Percentiles rank a stretch among this genome's conserved stretches.
Evolutionary conservation across 306 rosid genomes (phyloP).

Genomic region (Leucaena leucocephala): DNA sequence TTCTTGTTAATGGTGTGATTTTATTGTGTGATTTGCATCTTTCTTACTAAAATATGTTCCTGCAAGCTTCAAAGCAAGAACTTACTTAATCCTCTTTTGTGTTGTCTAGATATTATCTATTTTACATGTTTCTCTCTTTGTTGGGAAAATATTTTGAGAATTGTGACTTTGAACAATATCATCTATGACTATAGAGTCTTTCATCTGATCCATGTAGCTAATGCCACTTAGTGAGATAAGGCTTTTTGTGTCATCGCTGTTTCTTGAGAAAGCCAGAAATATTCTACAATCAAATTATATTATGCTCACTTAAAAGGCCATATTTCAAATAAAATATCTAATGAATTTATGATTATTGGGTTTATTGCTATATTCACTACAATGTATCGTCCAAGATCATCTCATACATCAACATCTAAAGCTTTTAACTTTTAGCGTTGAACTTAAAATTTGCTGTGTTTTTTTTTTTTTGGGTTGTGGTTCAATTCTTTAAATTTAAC

Average conservation of each 20-base stretch:
- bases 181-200: neutral
- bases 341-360: neutral
- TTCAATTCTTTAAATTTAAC: constrained; percentile 2
- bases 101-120: neutral
- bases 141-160: neutral
- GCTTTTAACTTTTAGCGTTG: neutral
- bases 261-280: neutral
- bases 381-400: neutral
- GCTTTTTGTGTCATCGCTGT: neutral
- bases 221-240: no score
- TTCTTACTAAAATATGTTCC: neutral
- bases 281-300: neutral
- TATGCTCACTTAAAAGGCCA: neutral
- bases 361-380: no score
- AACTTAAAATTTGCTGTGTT: neutral
- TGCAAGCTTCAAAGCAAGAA: constrained; percentile 1
- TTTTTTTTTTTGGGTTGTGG: neutral
- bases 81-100: neutral
- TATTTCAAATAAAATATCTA: neutral
- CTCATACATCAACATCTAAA: neutral
- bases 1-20: constrained; percentile 2
- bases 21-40: neutral
- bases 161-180: neutral
- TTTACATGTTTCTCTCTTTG: neutral
- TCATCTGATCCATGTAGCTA: neutral